A percentile compares a stretch with the other conserved stretches of the same genome.
phyloP scores from a whole-genome alignment of 2,329 filamentous ascomycete species.

The Pleurostoma richardsiae region DNA sequence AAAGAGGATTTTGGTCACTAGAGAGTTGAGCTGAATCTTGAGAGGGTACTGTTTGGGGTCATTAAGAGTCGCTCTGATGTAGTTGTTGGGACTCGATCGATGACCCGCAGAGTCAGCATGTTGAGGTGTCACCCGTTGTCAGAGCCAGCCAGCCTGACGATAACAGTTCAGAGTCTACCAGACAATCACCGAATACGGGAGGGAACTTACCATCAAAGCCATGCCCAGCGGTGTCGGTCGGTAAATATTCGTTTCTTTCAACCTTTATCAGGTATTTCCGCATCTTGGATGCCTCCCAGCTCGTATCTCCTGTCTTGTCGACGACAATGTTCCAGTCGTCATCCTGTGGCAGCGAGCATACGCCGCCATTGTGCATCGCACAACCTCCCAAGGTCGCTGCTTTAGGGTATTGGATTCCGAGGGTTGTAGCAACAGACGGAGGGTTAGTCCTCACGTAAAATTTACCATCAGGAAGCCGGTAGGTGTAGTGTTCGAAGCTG shows the following conservation, averaged over 20 bases:
- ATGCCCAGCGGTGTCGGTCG: constrained; percentile 19
- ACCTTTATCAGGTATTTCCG: constrained; percentile 39
- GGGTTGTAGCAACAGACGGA: constrained; percentile 13
- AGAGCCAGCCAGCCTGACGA: background rate
- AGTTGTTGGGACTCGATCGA: constrained; percentile 11
- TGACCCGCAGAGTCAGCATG: background rate
- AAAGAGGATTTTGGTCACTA: constrained; percentile 24
- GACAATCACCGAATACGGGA: background rate
- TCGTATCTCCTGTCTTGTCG: constrained; percentile 41
- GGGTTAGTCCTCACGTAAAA: constrained; percentile 19
- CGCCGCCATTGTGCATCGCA: constrained; percentile 42
- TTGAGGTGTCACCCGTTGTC: constrained; percentile 1
- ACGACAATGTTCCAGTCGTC: constrained; percentile 44
- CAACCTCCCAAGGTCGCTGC: constrained; percentile 30
- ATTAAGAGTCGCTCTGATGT: constrained; percentile 11
- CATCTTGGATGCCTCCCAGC: constrained; percentile 45
- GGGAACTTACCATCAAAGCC: constrained; percentile 13
- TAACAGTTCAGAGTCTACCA: constrained; percentile 1
- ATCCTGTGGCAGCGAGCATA: constrained; percentile 41
- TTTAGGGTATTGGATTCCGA: constrained; percentile 32
- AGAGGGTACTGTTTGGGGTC: constrained; percentile 29
- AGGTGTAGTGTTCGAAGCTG: constrained; percentile 45
- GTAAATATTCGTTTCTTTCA: constrained; percentile 37
- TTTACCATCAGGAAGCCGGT: constrained; percentile 23
- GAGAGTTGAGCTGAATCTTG: constrained; percentile 22